Evolutionary conservation across 768 basidiomycete genomes (phyloP).

Genomic region (Leucocoprinus sp.): DNA sequence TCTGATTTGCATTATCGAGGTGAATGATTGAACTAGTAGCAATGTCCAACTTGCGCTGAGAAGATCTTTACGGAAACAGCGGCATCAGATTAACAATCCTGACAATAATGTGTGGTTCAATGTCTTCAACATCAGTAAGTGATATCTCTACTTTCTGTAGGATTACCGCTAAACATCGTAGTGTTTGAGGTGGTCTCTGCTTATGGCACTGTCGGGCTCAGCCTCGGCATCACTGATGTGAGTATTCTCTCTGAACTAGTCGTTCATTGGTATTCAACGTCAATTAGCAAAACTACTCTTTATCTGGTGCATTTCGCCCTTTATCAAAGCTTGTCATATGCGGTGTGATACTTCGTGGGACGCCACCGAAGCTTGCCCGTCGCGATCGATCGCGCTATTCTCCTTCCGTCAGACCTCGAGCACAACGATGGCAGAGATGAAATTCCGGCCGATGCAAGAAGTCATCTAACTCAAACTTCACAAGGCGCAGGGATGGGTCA

Average conservation of each 20-base stretch:
- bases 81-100: constrained; percentile 46
- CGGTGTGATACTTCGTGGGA: constrained; percentile 88
- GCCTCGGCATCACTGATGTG: constrained; percentile 79
- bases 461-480: constrained; percentile 1
- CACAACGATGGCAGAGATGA: constrained; percentile 13
- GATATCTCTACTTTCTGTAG: not conserved
- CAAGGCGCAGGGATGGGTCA: not conserved
- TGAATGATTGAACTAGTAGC: constrained; percentile 23
- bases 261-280: not conserved
- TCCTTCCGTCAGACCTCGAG: constrained; percentile 64
- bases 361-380: constrained; percentile 84
- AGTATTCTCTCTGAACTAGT: constrained; percentile 17
- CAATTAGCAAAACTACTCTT: constrained; percentile 66
- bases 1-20: constrained; percentile 90
- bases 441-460: not conserved
- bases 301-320: constrained; percentile 69
- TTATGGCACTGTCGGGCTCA: constrained; percentile 85
- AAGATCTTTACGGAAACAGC: constrained; percentile 27
- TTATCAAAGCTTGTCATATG: constrained; percentile 85
- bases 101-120: constrained; percentile 65
- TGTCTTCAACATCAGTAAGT: constrained; percentile 70
- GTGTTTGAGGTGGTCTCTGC: constrained; percentile 86
- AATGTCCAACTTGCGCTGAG: not conserved
- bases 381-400: constrained; percentile 81
- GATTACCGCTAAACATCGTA: constrained; percentile 18